Evolutionary conservation across 306 rosid genomes (phyloP).

Genomic region (Astragalus glycyphyllos): DNA sequence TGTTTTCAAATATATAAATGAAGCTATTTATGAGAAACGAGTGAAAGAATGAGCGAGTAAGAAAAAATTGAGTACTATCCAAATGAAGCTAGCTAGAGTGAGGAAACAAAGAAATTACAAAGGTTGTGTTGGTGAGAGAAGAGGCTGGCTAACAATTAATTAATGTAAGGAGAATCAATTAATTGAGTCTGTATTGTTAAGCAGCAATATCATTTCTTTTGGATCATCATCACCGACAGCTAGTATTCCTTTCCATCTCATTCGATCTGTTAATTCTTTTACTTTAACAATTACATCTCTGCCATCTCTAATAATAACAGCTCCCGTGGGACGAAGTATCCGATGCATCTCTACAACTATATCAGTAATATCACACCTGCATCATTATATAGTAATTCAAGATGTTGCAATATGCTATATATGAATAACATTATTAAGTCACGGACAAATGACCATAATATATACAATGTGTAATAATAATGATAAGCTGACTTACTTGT

Average conservation of each 20-base stretch:
- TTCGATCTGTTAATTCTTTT: slow-evolving; percentile 48
- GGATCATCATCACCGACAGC: slow-evolving; percentile 38
- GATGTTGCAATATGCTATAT: too few relatives aligned
- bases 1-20: too few relatives aligned
- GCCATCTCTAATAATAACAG: slow-evolving; percentile 56
- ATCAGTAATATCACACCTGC: slow-evolving; percentile 57
- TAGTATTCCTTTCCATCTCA: slow-evolving; percentile 52
- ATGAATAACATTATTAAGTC: too few relatives aligned
- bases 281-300: slow-evolving; percentile 50
- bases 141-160: too few relatives aligned
- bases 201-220: slow-evolving; percentile 44
- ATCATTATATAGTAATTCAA: too few relatives aligned
- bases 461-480: not conserved
- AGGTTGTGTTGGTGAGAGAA: too few relatives aligned
- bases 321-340: slow-evolving; percentile 59
- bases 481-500: slow-evolving; percentile 51
- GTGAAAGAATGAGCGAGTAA: too few relatives aligned
- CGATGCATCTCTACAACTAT: slow-evolving; percentile 61
- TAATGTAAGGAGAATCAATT: not conserved
- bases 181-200: slow-evolving; percentile 42
- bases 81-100: too few relatives aligned
- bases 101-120: too few relatives aligned
- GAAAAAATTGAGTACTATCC: too few relatives aligned
- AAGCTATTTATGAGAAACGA: too few relatives aligned
- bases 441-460: not conserved